phyloP scores from a whole-genome alignment of 495 filamentous ascomycete species.

The Aspergillus steynii region DNA sequence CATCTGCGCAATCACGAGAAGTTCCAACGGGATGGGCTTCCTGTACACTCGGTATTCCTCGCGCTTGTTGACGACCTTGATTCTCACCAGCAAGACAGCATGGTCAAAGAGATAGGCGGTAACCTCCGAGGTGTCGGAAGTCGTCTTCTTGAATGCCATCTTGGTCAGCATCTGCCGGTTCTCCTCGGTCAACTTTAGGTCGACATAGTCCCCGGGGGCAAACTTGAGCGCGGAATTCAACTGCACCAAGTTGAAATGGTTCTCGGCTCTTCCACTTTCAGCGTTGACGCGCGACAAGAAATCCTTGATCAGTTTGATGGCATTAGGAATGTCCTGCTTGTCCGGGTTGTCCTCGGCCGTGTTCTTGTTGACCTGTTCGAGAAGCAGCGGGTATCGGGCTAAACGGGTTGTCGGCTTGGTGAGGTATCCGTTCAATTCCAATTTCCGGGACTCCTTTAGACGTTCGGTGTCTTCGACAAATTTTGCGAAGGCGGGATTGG shows the following conservation, averaged over 20 bases:
- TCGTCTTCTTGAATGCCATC: slow-evolving; percentile 86
- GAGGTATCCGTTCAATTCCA: slow-evolving; percentile 96
- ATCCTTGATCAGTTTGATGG: slow-evolving; percentile 79
- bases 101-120: slow-evolving; percentile 96
- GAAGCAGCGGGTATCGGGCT: slow-evolving; percentile 88
- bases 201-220: slow-evolving; percentile 81
- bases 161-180: slow-evolving; percentile 91
- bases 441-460: slow-evolving; percentile 91
- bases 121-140: slow-evolving; percentile 84
- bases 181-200: slow-evolving; percentile 93
- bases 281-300: slow-evolving; percentile 86
- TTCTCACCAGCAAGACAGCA: slow-evolving; percentile 82
- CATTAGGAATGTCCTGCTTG: slow-evolving; percentile 86
- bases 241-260: slow-evolving; percentile 92
- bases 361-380: slow-evolving; percentile 90
- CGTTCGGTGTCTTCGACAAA: slow-evolving; percentile 98
- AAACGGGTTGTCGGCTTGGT: slow-evolving; percentile 97
- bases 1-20: slow-evolving; percentile 94
- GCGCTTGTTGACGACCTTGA: slow-evolving; percentile 87
- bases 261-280: slow-evolving; percentile 96
- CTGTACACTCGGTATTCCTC: slow-evolving; percentile 94
- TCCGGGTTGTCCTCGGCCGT: slow-evolving; percentile 86
- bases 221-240: slow-evolving; percentile 89
- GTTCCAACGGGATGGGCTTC: slow-evolving; percentile 92
- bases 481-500: slow-evolving; percentile 80